Evolutionary conservation across 768 basidiomycete species (phyloP).

Genomic region (Boletus bicolor): DNA sequence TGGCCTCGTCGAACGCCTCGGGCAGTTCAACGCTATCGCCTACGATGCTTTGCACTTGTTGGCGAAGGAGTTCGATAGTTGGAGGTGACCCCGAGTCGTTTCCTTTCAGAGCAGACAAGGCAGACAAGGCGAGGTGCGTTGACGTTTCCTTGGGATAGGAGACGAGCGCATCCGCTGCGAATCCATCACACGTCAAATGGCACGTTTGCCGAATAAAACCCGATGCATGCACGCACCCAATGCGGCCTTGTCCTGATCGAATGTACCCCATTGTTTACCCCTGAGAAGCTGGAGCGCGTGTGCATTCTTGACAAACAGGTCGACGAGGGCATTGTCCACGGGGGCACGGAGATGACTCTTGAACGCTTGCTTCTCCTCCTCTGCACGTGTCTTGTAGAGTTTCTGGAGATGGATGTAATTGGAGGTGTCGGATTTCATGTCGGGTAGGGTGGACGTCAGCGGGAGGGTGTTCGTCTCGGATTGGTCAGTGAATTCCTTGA

Average conservation of each 20-base stretch:
- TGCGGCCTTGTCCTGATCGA: conserved; percentile 47
- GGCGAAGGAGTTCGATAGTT: conserved; percentile 50
- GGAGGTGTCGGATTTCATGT: conserved; percentile 91
- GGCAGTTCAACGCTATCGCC: conserved; percentile 50
- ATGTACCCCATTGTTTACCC: conserved; percentile 58
- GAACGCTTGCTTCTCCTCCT: conserved; percentile 60
- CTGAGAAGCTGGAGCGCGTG: conserved; percentile 67
- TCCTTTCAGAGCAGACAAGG: conserved; percentile 39
- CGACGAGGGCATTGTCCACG: conserved; percentile 53
- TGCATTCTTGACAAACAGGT: conserved; percentile 76
- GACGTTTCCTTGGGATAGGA: conserved; percentile 52
- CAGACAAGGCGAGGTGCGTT: conserved; percentile 74
- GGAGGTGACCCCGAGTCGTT: conserved; percentile 34
- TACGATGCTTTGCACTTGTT: conserved; percentile 48
- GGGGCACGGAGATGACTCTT: conserved; percentile 45
- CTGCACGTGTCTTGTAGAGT: conserved; percentile 76
- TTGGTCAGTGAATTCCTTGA: conserved; percentile 59
- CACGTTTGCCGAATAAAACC: background rate
- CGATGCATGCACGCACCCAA: conserved; percentile 41
- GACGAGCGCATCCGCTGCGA: conserved; percentile 40
- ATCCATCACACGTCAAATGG: background rate
- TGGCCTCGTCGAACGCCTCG: conserved; percentile 53
- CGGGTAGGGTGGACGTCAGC: conserved; percentile 82
- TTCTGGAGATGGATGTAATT: conserved; percentile 83
- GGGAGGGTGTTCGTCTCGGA: conserved; percentile 65